Conservation (phyloP, 176 grass and related monocot species). For the Alopecurus myosuroides region DNA sequence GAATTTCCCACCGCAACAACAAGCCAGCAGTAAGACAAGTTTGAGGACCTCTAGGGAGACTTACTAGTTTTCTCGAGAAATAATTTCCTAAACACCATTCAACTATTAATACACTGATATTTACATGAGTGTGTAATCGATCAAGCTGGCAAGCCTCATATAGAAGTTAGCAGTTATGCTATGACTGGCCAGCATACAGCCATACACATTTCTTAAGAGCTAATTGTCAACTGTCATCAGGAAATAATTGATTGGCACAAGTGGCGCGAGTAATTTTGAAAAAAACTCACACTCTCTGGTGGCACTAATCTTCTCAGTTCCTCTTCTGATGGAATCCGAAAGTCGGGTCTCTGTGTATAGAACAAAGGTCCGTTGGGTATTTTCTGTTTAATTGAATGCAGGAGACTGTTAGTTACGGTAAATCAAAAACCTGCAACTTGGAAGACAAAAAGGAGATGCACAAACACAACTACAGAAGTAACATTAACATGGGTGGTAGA, state of each 20-base stretch:
- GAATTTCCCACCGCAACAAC: not conserved
- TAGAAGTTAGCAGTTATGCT: not conserved
- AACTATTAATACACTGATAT: not conserved
- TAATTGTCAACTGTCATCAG: not conserved
- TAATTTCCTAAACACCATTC: not conserved
- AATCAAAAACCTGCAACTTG: not conserved
- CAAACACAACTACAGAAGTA: not conserved
- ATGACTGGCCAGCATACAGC: constrained; percentile 1
- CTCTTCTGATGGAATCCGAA: constrained; percentile 86
- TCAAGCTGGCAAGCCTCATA: not conserved
- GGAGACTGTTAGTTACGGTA: constrained; percentile 15
- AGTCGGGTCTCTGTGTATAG: constrained; percentile 69
- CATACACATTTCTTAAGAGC: not conserved
- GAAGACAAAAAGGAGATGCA: not conserved
- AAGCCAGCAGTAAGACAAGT: not conserved
- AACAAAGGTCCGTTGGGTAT: constrained; percentile 50
- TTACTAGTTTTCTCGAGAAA: not conserved
- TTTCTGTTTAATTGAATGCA: constrained; percentile 56
- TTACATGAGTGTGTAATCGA: not conserved
- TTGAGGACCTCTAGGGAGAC: not conserved
- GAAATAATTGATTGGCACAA: constrained; percentile 22
- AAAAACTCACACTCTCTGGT: constrained; percentile 84
- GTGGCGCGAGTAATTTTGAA: not conserved
- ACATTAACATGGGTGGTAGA: constrained; percentile 1
- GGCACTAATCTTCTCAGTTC: constrained; percentile 74